phyloP scores from a whole-genome alignment of 1,284 basidiomycete species.

The Apiotrichum domesticum region DNA sequence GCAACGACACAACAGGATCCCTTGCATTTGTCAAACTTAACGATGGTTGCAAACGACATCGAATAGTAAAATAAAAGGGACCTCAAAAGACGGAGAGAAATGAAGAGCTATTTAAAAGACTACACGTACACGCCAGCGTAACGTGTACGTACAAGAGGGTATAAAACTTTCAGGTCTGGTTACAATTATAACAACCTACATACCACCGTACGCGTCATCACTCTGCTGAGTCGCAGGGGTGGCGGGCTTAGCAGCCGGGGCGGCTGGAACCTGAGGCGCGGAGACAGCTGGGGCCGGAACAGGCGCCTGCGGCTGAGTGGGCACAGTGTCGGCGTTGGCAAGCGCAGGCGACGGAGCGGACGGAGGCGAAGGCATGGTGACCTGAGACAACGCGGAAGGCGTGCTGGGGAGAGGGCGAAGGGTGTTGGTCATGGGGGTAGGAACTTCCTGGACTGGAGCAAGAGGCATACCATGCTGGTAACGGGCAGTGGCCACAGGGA shows the following conservation, averaged over 20 bases:
- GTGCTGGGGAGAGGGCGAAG: slow-evolving; percentile 5
- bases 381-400: not conserved
- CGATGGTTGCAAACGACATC: no score
- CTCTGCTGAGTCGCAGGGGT: slow-evolving; percentile 20
- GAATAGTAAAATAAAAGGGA: no score
- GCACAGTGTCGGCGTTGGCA: no score
- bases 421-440: slow-evolving; percentile 21
- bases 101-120: no score
- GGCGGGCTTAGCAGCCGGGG: slow-evolving; percentile 12
- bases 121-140: no score
- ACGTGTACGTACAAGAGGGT: no score
- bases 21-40: no score
- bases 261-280: slow-evolving; percentile 15
- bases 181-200: no score
- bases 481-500: slow-evolving; percentile 25
- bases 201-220: slow-evolving; percentile 42
- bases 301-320: no score
- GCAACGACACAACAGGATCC: no score
- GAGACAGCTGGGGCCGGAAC: slow-evolving; percentile 5
- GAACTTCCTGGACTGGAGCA: slow-evolving; percentile 36
- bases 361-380: not conserved
- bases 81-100: no score
- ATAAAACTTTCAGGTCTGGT: no score
- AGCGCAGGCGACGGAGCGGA: not conserved
- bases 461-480: slow-evolving; percentile 44